Conservation (phyloP, 371 early-diverging fungal genomes). For the Rhizopus microsporus region DNA sequence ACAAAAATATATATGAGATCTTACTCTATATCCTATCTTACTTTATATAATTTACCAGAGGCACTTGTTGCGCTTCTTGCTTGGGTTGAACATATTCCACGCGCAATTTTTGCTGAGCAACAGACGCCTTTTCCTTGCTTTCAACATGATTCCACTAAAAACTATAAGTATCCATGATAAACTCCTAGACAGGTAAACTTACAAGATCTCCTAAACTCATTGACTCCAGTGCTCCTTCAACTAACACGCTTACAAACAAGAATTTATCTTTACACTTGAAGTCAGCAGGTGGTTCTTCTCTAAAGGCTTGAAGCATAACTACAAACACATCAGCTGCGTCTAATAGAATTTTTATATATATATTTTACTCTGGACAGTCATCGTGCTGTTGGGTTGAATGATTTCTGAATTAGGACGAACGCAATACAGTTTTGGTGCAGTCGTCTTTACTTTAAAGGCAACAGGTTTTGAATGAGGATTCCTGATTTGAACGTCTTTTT, state of each 20-base stretch:
- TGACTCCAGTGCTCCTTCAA: constrained; percentile 29
- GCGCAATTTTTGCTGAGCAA: constrained; percentile 23
- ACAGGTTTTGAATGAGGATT: constrained; percentile 62
- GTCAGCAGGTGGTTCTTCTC: constrained; percentile 69
- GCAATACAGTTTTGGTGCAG: constrained; percentile 90
- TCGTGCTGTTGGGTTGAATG: constrained; percentile 59
- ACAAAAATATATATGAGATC: too few relatives aligned
- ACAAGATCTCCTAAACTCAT: constrained; percentile 44
- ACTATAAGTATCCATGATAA: background rate
- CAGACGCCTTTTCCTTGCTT: constrained; percentile 5
- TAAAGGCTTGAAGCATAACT: constrained; percentile 79
- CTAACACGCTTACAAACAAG: constrained; percentile 61
- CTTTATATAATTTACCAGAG: background rate
- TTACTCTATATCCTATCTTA: background rate
- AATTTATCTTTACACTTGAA: constrained; percentile 87
- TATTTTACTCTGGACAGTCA: constrained; percentile 66
- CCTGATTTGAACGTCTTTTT: constrained; percentile 50
- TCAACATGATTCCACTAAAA: constrained; percentile 24
- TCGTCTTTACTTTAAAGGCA: constrained; percentile 92
- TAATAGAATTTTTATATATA: background rate
- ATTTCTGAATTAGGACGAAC: constrained; percentile 88
- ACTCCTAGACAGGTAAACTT: constrained; percentile 6
- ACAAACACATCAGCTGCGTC: background rate
- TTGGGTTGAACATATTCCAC: constrained; percentile 11
- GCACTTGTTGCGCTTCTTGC: background rate